These are phyloP conservation scores for Colletotrichum tamarilloi DNA, from an alignment of 2,329 filamentous ascomycete genomes.

Conservation along the genomic window DNA sequence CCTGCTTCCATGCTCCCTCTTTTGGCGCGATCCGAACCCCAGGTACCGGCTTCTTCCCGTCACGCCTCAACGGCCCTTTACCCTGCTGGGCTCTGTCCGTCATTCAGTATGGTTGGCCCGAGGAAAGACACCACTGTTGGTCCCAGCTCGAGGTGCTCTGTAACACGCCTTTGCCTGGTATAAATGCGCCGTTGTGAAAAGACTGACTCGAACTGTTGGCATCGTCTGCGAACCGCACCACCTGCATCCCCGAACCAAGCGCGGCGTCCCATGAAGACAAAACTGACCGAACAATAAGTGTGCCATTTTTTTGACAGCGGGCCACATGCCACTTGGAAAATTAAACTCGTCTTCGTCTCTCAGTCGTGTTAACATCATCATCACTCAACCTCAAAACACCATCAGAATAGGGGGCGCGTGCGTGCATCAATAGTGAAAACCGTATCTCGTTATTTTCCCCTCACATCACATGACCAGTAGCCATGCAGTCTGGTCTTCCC, in stretches of 20 bases:
- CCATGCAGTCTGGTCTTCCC: background rate
- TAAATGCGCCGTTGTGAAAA: background rate
- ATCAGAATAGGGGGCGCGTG: background rate
- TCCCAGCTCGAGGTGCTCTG: background rate
- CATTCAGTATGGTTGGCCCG: too few relatives aligned
- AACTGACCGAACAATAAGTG: background rate
- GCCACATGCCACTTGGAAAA: conserved; percentile 13
- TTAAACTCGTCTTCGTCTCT: background rate
- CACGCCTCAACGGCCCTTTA: background rate
- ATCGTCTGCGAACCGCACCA: background rate
- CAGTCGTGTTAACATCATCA: background rate
- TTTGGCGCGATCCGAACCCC: conserved; percentile 1
- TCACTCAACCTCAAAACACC: background rate
- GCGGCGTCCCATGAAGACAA: background rate
- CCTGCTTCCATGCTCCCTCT: background rate
- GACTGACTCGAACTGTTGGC: background rate
- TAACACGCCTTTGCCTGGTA: background rate
- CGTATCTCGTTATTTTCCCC: conserved; percentile 14
- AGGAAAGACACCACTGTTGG: too few relatives aligned
- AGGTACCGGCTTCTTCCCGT: conserved; percentile 1
- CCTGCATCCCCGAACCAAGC: background rate
- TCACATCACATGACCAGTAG: background rate
- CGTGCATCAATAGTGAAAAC: conserved; percentile 4
- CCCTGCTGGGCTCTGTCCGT: background rate
- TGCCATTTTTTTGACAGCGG: conserved; percentile 7